These are phyloP conservation scores for Furcasterigmium furcatum DNA, from an alignment of 2,329 filamentous ascomycete genomes.

Conservation along the genomic window DNA sequence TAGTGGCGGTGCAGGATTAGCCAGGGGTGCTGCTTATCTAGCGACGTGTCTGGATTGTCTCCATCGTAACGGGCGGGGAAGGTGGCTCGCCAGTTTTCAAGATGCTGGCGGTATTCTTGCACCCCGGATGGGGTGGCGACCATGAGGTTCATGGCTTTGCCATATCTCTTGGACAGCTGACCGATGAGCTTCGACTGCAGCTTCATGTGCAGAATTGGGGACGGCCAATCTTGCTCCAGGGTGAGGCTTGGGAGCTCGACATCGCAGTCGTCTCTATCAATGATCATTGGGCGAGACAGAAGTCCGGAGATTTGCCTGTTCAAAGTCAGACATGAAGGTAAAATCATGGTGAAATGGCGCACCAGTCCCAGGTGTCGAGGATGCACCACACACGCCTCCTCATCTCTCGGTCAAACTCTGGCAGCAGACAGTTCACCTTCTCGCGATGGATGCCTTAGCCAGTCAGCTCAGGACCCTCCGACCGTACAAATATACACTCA, in stretches of 20 bases:
- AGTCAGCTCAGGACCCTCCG: no score
- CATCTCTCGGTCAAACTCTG: constrained; percentile 31
- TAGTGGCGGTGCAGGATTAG: constrained; percentile 43
- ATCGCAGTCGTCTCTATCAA: constrained; percentile 28
- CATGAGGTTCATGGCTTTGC: constrained; percentile 18
- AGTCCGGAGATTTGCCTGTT: constrained; percentile 30
- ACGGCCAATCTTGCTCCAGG: constrained; percentile 25
- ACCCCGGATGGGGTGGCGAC: constrained; percentile 23
- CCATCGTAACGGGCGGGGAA: constrained; percentile 36
- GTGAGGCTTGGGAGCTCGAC: constrained; percentile 25
- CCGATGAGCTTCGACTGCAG: constrained; percentile 29
- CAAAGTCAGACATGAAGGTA: not conserved
- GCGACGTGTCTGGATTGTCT: constrained; percentile 3
- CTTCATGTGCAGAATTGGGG: constrained; percentile 30
- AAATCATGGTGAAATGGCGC: constrained; percentile 1
- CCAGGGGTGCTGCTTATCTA: constrained; percentile 36
- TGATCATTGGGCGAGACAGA: constrained; percentile 27
- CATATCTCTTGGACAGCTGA: constrained; percentile 24
- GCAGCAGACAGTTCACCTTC: not conserved
- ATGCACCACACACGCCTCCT: constrained; percentile 31
- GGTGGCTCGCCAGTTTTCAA: constrained; percentile 37
- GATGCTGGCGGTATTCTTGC: constrained; percentile 24
- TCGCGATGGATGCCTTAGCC: no score
- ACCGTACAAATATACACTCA: constrained; percentile 10
- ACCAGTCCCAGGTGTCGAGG: constrained; percentile 35